A percentile compares a stretch with the other conserved stretches of the same genome.
These are phyloP conservation scores for Microbotryum lychnidis-dioicae DNA, from an alignment of 1,284 basidiomycete genomes.

Conservation along the genomic window DNA sequence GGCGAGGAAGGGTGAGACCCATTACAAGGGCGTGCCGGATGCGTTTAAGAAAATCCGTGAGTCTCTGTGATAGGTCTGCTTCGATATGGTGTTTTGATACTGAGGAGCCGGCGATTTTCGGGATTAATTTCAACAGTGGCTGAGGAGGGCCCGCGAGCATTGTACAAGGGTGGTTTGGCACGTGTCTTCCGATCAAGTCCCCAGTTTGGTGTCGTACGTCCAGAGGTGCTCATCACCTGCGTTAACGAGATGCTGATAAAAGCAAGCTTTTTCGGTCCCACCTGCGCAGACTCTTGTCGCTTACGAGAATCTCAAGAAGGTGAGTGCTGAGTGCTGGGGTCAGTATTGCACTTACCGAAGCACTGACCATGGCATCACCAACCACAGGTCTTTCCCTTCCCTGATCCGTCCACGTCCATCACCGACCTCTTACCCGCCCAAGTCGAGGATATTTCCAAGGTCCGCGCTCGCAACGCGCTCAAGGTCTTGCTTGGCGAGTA, in stretches of 20 bases:
- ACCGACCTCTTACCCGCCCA: constrained; percentile 56
- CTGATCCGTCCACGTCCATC: constrained; percentile 40
- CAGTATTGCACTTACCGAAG: too few relatives aligned
- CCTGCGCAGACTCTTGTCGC: constrained; percentile 88
- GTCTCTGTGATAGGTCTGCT: constrained; percentile 32
- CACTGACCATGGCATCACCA: too few relatives aligned
- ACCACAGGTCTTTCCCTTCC: constrained; percentile 47
- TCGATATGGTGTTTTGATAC: too few relatives aligned
- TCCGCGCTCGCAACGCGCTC: constrained; percentile 86
- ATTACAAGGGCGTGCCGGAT: constrained; percentile 84
- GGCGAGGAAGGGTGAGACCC: constrained; percentile 79
- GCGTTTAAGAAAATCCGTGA: constrained; percentile 82
- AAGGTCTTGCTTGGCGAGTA: constrained; percentile 5
- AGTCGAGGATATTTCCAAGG: constrained; percentile 71
- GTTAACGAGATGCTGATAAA: constrained; percentile 21
- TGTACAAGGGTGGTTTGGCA: constrained; percentile 93
- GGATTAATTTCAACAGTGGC: constrained; percentile 18
- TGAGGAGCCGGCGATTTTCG: too few relatives aligned
- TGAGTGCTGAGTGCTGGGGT: too few relatives aligned
- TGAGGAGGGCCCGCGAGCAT: constrained; percentile 77
- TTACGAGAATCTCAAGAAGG: constrained; percentile 68
- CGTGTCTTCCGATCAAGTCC: constrained; percentile 68
- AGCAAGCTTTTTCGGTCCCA: constrained; percentile 36
- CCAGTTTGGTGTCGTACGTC: constrained; percentile 35
- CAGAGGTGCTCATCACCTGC: too few relatives aligned